A percentile compares a stretch with the other conserved stretches of the same genome.
Conservation (phyloP, 2,329 filamentous ascomycete species). For the Apiospora pterosperma region DNA sequence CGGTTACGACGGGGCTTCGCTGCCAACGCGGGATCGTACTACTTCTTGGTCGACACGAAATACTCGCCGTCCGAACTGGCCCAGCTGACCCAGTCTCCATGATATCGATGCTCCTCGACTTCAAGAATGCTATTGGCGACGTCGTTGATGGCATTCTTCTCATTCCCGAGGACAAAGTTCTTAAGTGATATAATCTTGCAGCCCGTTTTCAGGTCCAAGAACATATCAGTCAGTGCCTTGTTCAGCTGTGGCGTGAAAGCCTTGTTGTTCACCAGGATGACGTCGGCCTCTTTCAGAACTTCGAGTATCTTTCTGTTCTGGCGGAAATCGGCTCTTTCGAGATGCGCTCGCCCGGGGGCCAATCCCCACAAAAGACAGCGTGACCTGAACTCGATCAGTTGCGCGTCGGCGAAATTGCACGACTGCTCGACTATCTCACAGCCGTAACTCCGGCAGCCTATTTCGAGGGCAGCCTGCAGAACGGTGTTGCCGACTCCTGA, state of each 20-base stretch:
- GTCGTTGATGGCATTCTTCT: slow-evolving; percentile 71
- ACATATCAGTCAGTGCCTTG: slow-evolving; percentile 79
- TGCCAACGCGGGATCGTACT: slow-evolving; percentile 8
- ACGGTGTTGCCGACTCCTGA: slow-evolving; percentile 97
- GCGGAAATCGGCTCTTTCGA: slow-evolving; percentile 83
- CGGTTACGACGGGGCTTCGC: slow-evolving; percentile 6
- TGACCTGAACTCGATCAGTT: slow-evolving; percentile 79
- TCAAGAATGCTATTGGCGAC: slow-evolving; percentile 53
- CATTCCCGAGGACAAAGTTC: slow-evolving; percentile 77
- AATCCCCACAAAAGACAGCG: slow-evolving; percentile 89
- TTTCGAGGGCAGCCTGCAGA: slow-evolving; percentile 86
- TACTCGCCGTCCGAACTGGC: slow-evolving; percentile 79
- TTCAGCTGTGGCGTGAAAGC: slow-evolving; percentile 89
- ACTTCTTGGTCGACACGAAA: slow-evolving; percentile 81
- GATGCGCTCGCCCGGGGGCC: slow-evolving; percentile 70
- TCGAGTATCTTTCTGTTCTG: slow-evolving; percentile 66
- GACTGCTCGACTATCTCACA: slow-evolving; percentile 96
- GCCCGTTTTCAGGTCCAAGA: slow-evolving; percentile 87
- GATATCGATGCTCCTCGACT: slow-evolving; percentile 61
- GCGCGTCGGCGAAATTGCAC: slow-evolving; percentile 74
- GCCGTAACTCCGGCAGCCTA: slow-evolving; percentile 92
- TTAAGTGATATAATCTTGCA: slow-evolving; percentile 89
- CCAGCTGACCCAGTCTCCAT: slow-evolving; percentile 84
- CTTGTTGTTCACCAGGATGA: slow-evolving; percentile 98
- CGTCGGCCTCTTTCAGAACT: slow-evolving; percentile 79